A percentile compares a stretch with the other conserved stretches of the same genome.
phyloP scores from a whole-genome alignment of 2,329 filamentous ascomycete genomes.

The Penicillium sclerotigenum region DNA sequence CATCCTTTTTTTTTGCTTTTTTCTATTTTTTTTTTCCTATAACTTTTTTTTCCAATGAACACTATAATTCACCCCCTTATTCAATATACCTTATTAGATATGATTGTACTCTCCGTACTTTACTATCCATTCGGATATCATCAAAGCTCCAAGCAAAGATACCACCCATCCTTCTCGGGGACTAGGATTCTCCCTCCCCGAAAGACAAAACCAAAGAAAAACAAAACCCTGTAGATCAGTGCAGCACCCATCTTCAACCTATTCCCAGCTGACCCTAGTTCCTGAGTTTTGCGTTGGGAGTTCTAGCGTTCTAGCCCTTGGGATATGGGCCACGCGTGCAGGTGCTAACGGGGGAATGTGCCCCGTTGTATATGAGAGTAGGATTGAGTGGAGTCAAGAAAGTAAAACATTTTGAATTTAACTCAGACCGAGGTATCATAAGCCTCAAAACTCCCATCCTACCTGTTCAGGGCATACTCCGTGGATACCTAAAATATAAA shows the following conservation, averaged over 20 bases:
- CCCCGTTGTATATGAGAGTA: conserved; percentile 6
- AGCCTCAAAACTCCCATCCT: no score
- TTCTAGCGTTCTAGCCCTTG: conserved; percentile 20
- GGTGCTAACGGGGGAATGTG: neutral
- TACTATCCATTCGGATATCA: conserved; percentile 1
- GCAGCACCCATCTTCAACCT: conserved; percentile 5
- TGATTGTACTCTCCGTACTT: neutral
- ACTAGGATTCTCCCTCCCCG: conserved; percentile 15
- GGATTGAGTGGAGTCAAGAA: neutral
- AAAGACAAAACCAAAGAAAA: neutral
- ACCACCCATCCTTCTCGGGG: conserved; percentile 12
- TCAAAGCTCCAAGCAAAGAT: conserved; percentile 1
- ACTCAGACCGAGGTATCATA: no score
- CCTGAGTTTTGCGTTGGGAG: neutral
- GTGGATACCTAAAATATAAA: no score
- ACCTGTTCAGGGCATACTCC: no score
- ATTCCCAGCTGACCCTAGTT: neutral
- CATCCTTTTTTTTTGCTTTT: neutral
- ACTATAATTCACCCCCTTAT: neutral
- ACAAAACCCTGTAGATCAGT: conserved; percentile 18
- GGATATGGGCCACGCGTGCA: conserved; percentile 8
- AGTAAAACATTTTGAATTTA: no score
- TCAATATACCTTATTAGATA: neutral
- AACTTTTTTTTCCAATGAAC: neutral
- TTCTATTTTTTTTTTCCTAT: neutral